Evolutionary conservation across 306 rosid genomes (phyloP).

Genomic region (Cyclanthera cordifolia): DNA sequence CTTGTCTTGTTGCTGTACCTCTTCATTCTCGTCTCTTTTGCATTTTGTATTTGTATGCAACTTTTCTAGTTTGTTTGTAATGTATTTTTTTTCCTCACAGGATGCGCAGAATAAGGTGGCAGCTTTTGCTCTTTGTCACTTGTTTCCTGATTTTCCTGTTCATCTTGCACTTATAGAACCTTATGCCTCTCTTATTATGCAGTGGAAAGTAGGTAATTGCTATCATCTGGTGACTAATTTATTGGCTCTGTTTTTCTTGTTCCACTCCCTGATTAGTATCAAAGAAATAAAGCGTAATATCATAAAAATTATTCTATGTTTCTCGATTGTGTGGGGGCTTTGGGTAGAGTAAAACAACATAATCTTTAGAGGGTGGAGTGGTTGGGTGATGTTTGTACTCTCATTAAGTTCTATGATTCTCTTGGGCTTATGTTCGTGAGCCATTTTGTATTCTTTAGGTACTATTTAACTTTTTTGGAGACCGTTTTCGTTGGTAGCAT

Average conservation of each 20-base stretch:
- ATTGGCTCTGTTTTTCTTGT: not conserved
- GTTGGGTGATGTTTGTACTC: no score
- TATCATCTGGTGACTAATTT: not conserved
- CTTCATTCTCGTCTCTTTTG: not conserved
- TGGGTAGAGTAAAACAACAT: no score
- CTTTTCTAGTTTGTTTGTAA: not conserved
- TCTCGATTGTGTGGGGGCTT: no score
- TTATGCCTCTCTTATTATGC: conserved; percentile 56
- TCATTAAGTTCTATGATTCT: no score
- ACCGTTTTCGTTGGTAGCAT: no score
- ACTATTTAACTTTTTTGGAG: no score
- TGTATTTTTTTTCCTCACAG: conserved; percentile 25
- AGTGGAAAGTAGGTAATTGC: conserved; percentile 61
- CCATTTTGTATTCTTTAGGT: no score
- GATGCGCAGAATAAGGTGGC: conserved; percentile 95
- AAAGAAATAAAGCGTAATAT: not conserved
- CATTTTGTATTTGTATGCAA: not conserved
- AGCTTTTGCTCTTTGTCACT: conserved; percentile 69
- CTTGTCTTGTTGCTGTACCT: not conserved
- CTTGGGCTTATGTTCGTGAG: no score
- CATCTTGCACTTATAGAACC: conserved; percentile 63
- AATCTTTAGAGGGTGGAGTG: no score
- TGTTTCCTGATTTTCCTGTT: conserved; percentile 76
- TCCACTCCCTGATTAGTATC: not conserved
- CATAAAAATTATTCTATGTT: not conserved